A percentile compares a stretch with the other conserved stretches of the same genome.
Evolutionary conservation across 371 early-diverging fungal genomes (phyloP).

Genomic region (Lichtheimia hyalospora): DNA sequence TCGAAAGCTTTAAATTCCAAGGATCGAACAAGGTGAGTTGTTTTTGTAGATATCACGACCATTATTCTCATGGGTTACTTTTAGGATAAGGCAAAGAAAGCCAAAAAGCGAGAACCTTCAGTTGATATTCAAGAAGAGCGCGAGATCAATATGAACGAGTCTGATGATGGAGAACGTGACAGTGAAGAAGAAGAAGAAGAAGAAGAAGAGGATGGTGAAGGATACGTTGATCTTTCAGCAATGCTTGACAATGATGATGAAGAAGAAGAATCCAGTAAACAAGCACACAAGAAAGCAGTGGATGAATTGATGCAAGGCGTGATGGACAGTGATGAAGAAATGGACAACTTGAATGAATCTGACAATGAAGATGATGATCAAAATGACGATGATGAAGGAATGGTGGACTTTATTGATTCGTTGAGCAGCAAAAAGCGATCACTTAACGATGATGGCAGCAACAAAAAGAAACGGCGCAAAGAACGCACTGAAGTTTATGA

Average conservation of each 20-base stretch:
- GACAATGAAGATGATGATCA: slow-evolving; percentile 36
- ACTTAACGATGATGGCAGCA: slow-evolving; percentile 38
- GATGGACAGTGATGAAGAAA: slow-evolving; percentile 42
- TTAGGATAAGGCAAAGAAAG: slow-evolving; percentile 1
- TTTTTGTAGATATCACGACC: background rate
- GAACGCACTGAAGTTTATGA: slow-evolving; percentile 74
- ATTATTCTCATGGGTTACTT: too few species aligned
- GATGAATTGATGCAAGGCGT: slow-evolving; percentile 24
- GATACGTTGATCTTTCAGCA: slow-evolving; percentile 58
- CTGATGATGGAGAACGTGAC: slow-evolving; percentile 50
- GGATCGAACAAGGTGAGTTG: slow-evolving; percentile 31
- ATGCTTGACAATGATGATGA: slow-evolving; percentile 48
- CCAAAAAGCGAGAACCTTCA: slow-evolving; percentile 3
- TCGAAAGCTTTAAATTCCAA: slow-evolving; percentile 66
- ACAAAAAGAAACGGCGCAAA: slow-evolving; percentile 42
- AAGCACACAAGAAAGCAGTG: slow-evolving; percentile 37
- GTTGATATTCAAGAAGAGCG: slow-evolving; percentile 21
- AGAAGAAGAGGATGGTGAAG: slow-evolving; percentile 54
- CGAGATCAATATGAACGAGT: slow-evolving; percentile 49
- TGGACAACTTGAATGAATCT: slow-evolving; percentile 20
- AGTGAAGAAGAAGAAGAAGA: slow-evolving; percentile 54
- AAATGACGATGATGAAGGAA: slow-evolving; percentile 29
- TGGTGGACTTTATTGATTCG: slow-evolving; percentile 48
- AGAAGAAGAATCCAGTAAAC: slow-evolving; percentile 37
- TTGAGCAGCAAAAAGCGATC: slow-evolving; percentile 51